Evolutionary conservation across 139 green algal species (phyloP).

Genomic region (Chlorella vulgaris): DNA sequence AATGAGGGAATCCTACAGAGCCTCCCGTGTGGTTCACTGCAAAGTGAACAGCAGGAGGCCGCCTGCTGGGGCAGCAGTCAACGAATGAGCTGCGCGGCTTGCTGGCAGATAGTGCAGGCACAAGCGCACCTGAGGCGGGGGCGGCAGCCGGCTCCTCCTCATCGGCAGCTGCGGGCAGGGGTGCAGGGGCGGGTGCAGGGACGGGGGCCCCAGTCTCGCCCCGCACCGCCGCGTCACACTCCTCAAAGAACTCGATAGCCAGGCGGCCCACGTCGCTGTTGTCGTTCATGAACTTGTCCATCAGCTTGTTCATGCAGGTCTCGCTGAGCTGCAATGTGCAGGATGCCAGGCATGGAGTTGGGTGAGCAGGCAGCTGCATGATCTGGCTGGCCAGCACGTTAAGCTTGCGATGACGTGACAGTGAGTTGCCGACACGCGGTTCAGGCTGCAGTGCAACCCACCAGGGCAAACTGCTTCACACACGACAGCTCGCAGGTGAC

Average conservation of each 20-base stretch:
- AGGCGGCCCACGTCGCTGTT: background rate
- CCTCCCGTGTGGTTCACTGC: too few species aligned
- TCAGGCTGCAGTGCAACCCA: background rate
- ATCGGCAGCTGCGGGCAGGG: background rate
- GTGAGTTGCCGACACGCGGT: background rate
- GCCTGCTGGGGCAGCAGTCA: too few species aligned
- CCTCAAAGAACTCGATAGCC: constrained; percentile 1
- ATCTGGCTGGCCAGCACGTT: too few species aligned
- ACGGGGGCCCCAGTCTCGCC: background rate
- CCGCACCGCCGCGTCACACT: background rate
- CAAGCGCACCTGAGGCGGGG: background rate
- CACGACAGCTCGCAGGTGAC: constrained; percentile 13
- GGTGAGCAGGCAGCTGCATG: too few species aligned
- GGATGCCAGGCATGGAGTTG: background rate
- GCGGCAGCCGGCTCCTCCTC: background rate
- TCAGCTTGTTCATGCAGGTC: background rate
- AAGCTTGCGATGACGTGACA: background rate
- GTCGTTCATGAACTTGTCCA: background rate
- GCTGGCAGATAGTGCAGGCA: too few species aligned
- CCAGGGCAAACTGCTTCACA: constrained; percentile 13
- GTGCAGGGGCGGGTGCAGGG: background rate
- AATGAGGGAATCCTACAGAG: too few species aligned
- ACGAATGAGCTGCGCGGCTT: too few species aligned
- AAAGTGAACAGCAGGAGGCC: too few species aligned
- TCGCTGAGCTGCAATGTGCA: constrained; percentile 9